Percentiles rank a stretch among this genome's conserved stretches.
These are phyloP conservation scores for Hanseniaspora thailandica DNA, from an alignment of 805 yeast species.

Conservation along the genomic window DNA sequence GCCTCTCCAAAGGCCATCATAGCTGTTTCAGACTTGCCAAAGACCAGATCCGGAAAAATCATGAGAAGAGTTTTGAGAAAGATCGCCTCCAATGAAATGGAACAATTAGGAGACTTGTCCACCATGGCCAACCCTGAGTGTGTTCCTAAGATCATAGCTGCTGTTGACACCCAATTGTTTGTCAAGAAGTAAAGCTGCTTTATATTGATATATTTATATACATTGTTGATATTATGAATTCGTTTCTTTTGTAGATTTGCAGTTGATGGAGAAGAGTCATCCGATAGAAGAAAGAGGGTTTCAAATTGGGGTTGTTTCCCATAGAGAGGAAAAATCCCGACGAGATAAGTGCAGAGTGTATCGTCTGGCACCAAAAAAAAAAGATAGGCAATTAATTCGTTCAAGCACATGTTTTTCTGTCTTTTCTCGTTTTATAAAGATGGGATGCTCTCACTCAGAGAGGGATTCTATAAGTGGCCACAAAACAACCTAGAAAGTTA, in stretches of 20 bases:
- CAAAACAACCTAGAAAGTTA: too few relatives aligned
- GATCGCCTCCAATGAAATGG: slow-evolving; percentile 82
- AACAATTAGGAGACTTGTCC: slow-evolving; percentile 81
- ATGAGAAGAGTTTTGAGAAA: slow-evolving; percentile 97
- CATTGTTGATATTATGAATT: neutral
- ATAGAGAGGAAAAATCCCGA: too few relatives aligned
- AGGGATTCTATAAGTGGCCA: too few relatives aligned
- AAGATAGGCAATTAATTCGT: too few relatives aligned
- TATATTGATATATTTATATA: neutral
- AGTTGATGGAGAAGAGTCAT: too few relatives aligned
- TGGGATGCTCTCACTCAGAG: too few relatives aligned
- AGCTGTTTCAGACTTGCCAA: slow-evolving; percentile 85
- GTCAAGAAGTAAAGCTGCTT: slow-evolving; percentile 19
- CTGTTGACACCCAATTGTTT: slow-evolving; percentile 40
- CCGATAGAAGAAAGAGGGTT: neutral
- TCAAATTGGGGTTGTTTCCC: too few relatives aligned
- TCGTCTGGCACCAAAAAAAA: too few relatives aligned
- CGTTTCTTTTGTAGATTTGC: neutral
- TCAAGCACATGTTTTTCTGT: too few relatives aligned
- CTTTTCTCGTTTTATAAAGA: too few relatives aligned
- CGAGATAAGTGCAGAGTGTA: too few relatives aligned
- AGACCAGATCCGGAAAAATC: slow-evolving; percentile 96
- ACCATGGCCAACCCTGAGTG: slow-evolving; percentile 79
- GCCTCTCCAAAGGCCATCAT: slow-evolving; percentile 89
- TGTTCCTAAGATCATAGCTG: slow-evolving; percentile 63